Base-by-base conservation (phyloP, 768 basidiomycete species). In the Lactifluus volemus region DNA sequence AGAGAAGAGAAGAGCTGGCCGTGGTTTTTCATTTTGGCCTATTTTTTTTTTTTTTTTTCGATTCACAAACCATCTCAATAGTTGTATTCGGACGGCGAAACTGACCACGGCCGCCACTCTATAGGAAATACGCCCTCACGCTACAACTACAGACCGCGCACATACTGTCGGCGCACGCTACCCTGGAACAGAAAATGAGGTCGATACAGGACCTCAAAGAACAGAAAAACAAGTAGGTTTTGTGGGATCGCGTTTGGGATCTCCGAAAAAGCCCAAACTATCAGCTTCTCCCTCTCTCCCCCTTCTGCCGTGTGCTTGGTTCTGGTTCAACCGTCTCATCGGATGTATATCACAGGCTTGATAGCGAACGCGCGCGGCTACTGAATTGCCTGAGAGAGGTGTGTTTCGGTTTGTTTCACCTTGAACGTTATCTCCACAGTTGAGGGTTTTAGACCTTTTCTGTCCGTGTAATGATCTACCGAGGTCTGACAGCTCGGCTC, bases 131-230 rank as follows among this genome's bases (percentile, higher is more conserved):
- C 70, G 89, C 89, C 4, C 70, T 92, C 63, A 88, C 88, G 9
- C 75, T 92, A 47, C 90, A 92, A 71, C 75, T 92, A 39, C 91
- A 92, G 66, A 92, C 91, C 10, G 89, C 91, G 10, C 89, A 92
- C 69, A 89, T 92, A 47, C 76, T 92, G 2, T 89, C 90, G 8
- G 89, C 89, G 6, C 89, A 92, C 70, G 84, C 88, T 2, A 80
- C 84, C 34, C 75, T 92, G 5, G 88, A 91, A 62, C 82, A 86
- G 70, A 91, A 90, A 70, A 80, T 80, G 63, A 88, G 84, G 65
- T 81, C 86, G 8, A 82, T 92, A 15, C 86, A 92, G 73, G 89
- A 92, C 69, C 75, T 92, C 49, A 82, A 81, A 56, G 89, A 90
- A 71, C 90, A 92, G 75, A 86, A 86, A 72, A 90, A 92, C 71